These are phyloP conservation scores for Asterochloris erici DNA, from an alignment of 139 green algal species.

Conservation along the genomic window DNA sequence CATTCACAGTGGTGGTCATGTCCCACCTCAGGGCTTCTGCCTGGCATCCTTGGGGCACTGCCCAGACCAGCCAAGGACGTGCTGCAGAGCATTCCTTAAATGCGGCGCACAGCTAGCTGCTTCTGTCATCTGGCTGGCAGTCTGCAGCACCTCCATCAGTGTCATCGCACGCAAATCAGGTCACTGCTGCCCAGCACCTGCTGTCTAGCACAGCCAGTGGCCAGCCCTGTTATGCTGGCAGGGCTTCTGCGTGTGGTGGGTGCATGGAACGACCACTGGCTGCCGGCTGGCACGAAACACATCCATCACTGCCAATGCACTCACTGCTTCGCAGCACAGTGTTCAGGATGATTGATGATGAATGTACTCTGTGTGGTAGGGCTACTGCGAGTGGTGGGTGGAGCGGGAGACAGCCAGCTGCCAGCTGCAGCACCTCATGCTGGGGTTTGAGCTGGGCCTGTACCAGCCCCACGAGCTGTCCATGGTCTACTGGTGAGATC, in stretches of 20 bases:
- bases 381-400: conserved; percentile 64
- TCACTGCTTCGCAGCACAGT: too few relatives aligned
- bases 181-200: too few relatives aligned
- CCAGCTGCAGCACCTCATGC: conserved; percentile 65
- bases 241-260: conserved; percentile 64
- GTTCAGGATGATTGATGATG: too few relatives aligned
- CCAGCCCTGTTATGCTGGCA: conserved; percentile 4
- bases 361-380: conserved; percentile 26
- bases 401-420: conserved; percentile 47
- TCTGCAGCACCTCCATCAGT: not conserved
- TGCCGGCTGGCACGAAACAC: conserved; percentile 60
- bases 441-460: conserved; percentile 78
- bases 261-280: conserved; percentile 50
- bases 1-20: too few relatives aligned
- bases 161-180: too few relatives aligned
- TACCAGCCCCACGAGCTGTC: conserved; percentile 70
- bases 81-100: too few relatives aligned
- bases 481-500: conserved; percentile 68
- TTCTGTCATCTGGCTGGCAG: not conserved
- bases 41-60: too few relatives aligned
- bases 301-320: too few relatives aligned
- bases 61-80: too few relatives aligned
- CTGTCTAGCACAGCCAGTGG: too few relatives aligned
- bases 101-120: not conserved
- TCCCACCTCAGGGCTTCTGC: too few relatives aligned